Percentiles rank a stretch among this genome's conserved stretches.
phyloP scores from a whole-genome alignment of 2,329 filamentous ascomycete genomes.

The Immersiporthe knoxdaviesiana region DNA sequence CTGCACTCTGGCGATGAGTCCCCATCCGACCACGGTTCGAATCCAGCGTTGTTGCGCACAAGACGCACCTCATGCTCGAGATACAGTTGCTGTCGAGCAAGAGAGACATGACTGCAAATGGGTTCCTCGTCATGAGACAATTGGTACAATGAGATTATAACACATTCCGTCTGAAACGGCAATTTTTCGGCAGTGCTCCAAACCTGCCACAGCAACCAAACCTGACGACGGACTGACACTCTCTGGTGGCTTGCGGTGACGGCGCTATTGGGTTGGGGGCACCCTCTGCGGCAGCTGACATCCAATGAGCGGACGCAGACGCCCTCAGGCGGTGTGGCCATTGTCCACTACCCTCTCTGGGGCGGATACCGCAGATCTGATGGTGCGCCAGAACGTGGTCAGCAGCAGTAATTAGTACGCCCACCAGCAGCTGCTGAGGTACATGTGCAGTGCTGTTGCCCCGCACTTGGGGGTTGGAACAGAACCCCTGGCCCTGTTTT shows the following conservation, averaged over 20 bases:
- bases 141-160: not conserved
- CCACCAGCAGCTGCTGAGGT: not conserved
- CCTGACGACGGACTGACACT: not conserved
- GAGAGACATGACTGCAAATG: not conserved
- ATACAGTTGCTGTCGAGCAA: not conserved
- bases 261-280: not conserved
- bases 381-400: not conserved
- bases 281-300: not conserved
- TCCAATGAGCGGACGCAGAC: not conserved
- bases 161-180: not conserved
- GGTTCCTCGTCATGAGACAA: not conserved
- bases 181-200: not conserved
- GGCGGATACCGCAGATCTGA: constrained; percentile 1
- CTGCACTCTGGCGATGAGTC: not conserved
- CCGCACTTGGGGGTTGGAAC: not conserved
- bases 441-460: not conserved
- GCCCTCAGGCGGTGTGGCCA: constrained; percentile 8
- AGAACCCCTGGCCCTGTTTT: constrained; percentile 4
- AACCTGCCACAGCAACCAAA: not conserved
- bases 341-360: not conserved
- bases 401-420: not conserved
- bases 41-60: too few relatives aligned
- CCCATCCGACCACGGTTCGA: too few relatives aligned
- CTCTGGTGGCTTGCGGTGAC: not conserved
- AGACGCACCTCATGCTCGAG: not conserved